Evolutionary conservation across 495 filamentous ascomycete species (phyloP), one percentile per base, ranked within the genome.

Genomic region (Cladorrhinum samala): DNA sequence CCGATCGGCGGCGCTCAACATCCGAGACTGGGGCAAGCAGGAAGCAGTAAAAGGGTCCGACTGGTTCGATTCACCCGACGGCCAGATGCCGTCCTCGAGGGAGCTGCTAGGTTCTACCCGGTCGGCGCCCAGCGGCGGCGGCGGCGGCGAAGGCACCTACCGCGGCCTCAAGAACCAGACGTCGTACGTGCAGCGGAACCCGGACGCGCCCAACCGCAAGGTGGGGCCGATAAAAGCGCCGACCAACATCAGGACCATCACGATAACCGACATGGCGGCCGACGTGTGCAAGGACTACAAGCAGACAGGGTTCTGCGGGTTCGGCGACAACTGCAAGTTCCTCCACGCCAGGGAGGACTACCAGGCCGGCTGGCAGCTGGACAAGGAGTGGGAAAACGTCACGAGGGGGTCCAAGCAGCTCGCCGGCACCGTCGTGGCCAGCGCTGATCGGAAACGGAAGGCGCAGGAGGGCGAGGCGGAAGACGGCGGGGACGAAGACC

Each of bases 31-130:
- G 52, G 80, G 77, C 53, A 90, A 91, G 55, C 47, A 38, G 64
- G 92, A 96, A 63, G 93, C 93, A n/a, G 97, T 93, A 4, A 96
- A 94, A 58, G 79, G 82, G 18, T 83, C 79, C n/a, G 87, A 94
- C 65, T 96, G 91, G 90, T 93, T 87, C 70, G 89, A 91, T 55
- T 86, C 91, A 47, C 75, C 81, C 23, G 58, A 58, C n/a, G 69
- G 70, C 14, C 59, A 85, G 24, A n/a, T n/a, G n/a, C n/a, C n/a
- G n/a, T 82, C 73, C 43, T 68, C 74, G 11, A 83, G 81, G 65
- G 81, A 77, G 51, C 73, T 89, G 0, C 73, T 89, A 13, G 86
- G 86, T 11, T 81, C 77, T 18, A 86, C 86, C 13, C 72, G 81
- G 49, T 68, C 57, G 36, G 57, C 56, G 37, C 67, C 40, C 36